These are phyloP conservation scores for Papilionanthe hybrid DNA, from an alignment of 116 monocot species.

Conservation along the genomic window DNA sequence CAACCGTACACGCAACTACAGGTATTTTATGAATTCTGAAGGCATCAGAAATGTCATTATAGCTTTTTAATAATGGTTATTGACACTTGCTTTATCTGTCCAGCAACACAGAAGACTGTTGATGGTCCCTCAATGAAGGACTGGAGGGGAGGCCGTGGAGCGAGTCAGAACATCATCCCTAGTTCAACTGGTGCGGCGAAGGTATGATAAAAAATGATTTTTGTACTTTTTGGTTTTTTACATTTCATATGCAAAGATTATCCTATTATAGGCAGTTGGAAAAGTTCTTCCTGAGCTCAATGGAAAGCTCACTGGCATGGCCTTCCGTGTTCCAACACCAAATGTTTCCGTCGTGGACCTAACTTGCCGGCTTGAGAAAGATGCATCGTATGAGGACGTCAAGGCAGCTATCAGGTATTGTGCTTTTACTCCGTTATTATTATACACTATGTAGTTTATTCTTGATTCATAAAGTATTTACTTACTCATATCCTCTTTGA, in stretches of 20 bases:
- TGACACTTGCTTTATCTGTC: slow-evolving; percentile 14
- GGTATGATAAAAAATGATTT: slow-evolving; percentile 27
- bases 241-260: slow-evolving; percentile 1
- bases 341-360: slow-evolving; percentile 98
- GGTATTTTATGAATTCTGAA: slow-evolving; percentile 30
- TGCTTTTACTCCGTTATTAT: background rate
- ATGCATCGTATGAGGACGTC: slow-evolving; percentile 90
- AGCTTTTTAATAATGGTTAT: background rate
- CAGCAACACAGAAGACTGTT: slow-evolving; percentile 98
- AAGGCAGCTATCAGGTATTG: slow-evolving; percentile 87
- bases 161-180: slow-evolving; percentile 95
- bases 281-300: slow-evolving; percentile 95
- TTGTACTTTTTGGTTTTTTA: background rate
- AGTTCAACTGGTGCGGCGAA: slow-evolving; percentile 99
- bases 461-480: no score
- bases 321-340: slow-evolving; percentile 93
- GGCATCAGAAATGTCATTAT: background rate
- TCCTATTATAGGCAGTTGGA: slow-evolving; percentile 73
- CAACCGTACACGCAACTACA: slow-evolving; percentile 98
- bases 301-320: slow-evolving; percentile 98
- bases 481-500: no score
- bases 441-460: no score
- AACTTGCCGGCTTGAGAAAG: slow-evolving; percentile 86
- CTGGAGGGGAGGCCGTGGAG: slow-evolving; percentile 98
- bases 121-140: slow-evolving; percentile 98